Evolutionary conservation across 2,329 filamentous ascomycete species (phyloP), one percentile per base, ranked within the genome.

Genomic region (Fusarium sp.): DNA sequence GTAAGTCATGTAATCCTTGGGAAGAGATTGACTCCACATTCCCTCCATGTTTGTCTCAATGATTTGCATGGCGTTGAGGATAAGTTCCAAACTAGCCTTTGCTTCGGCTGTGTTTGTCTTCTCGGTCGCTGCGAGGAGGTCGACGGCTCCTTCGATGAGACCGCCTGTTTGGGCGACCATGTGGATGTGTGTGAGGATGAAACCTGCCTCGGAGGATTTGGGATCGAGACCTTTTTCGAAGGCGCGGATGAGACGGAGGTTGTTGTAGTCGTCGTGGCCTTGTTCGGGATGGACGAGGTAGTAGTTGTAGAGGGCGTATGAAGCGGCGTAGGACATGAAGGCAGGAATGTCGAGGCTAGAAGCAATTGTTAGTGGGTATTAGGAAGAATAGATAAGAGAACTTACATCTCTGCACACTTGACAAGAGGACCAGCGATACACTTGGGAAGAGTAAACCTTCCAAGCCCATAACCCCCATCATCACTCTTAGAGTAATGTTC

Each of bases 181-280:
- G 80, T 97, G 93, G 54, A 98, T 90, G 79, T 98, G 95, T 7
- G 96, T 94, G 14, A 98, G 87, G n/a, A 98, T 93, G 78, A 98
- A 98, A 51, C 95, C 95, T 1, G 95, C 95, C 80, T 98, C 95
- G 10, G 94, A 97, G 5, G 93, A 97, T 32, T 86, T 87, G 1
- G 92, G 92, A 78, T 98, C 92, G 11, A 97, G 89, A 16, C 95
- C 95, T 74, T 91, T 88, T 81, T 98, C 94, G 75, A 98, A 98
- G 25, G 93, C 95, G 37, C 95, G 92, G 76, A 98, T 90, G 32
- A 98, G 88, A 13, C 93, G 91, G 25, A 98, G 85, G 82, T 92
- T 91, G 73, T 85, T 82, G 76, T 90, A 90, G 13, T 86, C 83
- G 5, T 86, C 83, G 53, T 91, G 83, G 13, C 88, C 88, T 23